Percentiles rank a stretch among this genome's conserved stretches.
phyloP scores from a whole-genome alignment of 1,284 basidiomycete species.

The Sanghuangporus weigelae region DNA sequence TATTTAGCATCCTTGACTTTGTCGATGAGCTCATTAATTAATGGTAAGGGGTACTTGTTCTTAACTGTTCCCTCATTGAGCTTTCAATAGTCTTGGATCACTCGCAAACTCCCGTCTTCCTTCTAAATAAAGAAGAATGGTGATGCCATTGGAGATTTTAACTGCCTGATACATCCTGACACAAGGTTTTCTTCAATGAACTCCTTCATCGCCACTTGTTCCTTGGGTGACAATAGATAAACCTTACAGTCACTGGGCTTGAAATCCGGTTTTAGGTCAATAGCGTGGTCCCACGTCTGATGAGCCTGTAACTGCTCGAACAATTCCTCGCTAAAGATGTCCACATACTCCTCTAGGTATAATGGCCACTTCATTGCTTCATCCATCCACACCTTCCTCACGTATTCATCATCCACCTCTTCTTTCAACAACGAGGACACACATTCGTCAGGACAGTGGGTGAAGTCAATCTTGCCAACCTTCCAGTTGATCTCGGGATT shows the following conservation, averaged over 20 bases:
- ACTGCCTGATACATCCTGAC: neutral
- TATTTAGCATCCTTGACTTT: conserved; percentile 10
- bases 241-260: neutral
- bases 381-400: neutral
- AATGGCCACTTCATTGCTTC: neutral
- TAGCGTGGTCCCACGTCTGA: neutral
- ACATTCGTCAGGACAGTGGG: neutral
- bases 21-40: conserved; percentile 27
- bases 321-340: neutral
- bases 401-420: neutral
- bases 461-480: neutral
- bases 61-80: neutral
- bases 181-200: neutral
- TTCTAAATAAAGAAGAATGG: conserved; percentile 11
- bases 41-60: neutral
- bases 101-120: neutral
- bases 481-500: neutral
- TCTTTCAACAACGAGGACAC: neutral
- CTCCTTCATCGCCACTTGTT: neutral
- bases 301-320: neutral
- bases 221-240: neutral
- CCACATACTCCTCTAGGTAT: neutral
- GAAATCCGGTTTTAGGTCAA: neutral
- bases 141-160: conserved; percentile 6
- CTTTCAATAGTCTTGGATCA: neutral